Conservation (phyloP, 2,329 filamentous ascomycete genomes). For the Colletotrichum phormii region DNA sequence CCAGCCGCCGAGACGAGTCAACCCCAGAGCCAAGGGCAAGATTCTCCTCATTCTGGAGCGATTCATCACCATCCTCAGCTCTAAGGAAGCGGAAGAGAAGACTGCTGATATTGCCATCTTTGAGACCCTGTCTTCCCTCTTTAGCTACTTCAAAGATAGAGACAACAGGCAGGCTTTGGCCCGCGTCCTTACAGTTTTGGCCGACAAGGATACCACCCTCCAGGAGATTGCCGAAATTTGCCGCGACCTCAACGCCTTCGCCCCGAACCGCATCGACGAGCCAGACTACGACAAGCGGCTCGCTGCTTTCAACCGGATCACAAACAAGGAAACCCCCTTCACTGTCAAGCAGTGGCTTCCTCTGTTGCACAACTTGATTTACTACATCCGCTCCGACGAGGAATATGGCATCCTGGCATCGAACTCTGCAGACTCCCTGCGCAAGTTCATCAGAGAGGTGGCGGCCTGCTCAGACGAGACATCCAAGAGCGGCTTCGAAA, state of each 20-base stretch:
- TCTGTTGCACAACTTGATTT: slow-evolving; percentile 89
- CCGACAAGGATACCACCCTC: slow-evolving; percentile 71
- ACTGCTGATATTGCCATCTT: slow-evolving; percentile 66
- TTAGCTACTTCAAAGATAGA: slow-evolving; percentile 89
- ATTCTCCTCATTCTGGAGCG: slow-evolving; percentile 84
- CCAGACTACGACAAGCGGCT: slow-evolving; percentile 89
- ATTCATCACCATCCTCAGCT: slow-evolving; percentile 75
- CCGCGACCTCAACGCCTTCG: slow-evolving; percentile 83
- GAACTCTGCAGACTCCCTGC: slow-evolving; percentile 85
- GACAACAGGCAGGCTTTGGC: slow-evolving; percentile 80
- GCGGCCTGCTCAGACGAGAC: slow-evolving; percentile 54
- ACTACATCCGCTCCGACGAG: slow-evolving; percentile 85
- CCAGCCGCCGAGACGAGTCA: slow-evolving; percentile 87
- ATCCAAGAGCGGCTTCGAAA: slow-evolving; percentile 62
- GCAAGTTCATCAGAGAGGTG: slow-evolving; percentile 78
- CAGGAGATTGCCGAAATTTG: slow-evolving; percentile 77
- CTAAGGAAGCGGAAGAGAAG: slow-evolving; percentile 25
- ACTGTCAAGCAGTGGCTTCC: slow-evolving; percentile 85
- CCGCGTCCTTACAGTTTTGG: slow-evolving; percentile 77
- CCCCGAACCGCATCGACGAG: slow-evolving; percentile 78
- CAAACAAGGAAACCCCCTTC: slow-evolving; percentile 68
- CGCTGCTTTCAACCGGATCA: slow-evolving; percentile 79
- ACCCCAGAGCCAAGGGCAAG: slow-evolving; percentile 83
- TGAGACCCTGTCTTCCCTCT: slow-evolving; percentile 81
- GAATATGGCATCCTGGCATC: slow-evolving; percentile 85